phyloP scores from a whole-genome alignment of 202 grass and related monocot genomes.

The Sporobolus alterniflorus region DNA sequence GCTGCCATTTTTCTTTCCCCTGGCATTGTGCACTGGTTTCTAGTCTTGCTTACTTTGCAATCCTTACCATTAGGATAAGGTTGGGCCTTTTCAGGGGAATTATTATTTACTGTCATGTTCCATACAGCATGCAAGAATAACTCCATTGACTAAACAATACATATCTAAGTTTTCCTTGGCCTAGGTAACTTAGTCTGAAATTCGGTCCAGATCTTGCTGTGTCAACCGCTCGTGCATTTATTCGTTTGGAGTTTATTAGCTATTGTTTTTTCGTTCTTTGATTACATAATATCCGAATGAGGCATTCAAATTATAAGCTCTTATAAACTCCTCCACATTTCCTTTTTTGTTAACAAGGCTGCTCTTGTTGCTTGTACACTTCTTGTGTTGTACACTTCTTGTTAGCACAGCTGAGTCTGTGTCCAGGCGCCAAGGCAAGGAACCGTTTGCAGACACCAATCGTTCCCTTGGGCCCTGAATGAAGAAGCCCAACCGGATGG shows the following conservation, averaged over 20 bases:
- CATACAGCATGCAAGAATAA: background rate
- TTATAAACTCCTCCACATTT: background rate
- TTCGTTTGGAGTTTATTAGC: background rate
- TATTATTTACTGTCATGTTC: conserved; percentile 2
- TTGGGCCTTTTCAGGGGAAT: background rate
- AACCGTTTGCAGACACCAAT: too few species aligned
- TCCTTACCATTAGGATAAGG: conserved; percentile 18
- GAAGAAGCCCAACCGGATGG: too few species aligned
- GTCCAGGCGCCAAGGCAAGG: too few species aligned
- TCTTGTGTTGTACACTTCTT: too few species aligned
- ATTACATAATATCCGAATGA: conserved; percentile 5
- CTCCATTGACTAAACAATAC: background rate
- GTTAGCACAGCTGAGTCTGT: too few species aligned
- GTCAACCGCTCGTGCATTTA: background rate
- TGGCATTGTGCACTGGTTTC: conserved; percentile 30
- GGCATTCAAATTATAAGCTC: background rate
- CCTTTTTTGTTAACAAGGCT: conserved; percentile 5
- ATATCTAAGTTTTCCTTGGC: background rate
- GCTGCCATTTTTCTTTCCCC: conserved; percentile 19
- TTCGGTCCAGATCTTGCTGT: conserved; percentile 5
- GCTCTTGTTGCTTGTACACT: conserved; percentile 9
- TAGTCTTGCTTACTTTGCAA: conserved; percentile 3
- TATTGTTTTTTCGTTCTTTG: background rate
- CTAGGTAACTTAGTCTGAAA: conserved; percentile 12
- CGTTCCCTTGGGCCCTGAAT: too few species aligned